Conservation (phyloP, 2,329 filamentous ascomycete species). For the Aureobasidium melanogenum region DNA sequence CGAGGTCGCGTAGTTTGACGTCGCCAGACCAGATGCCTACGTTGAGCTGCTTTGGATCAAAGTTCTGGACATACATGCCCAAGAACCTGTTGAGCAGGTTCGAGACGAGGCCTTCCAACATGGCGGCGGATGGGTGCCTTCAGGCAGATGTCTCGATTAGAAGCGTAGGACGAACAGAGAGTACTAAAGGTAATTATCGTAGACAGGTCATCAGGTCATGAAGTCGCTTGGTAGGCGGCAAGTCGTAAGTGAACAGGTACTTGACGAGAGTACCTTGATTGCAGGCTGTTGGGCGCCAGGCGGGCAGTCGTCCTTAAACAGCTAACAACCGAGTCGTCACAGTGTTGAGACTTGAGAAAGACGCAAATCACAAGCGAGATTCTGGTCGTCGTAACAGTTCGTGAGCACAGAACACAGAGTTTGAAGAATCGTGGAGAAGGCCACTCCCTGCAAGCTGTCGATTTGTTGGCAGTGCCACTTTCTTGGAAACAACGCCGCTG, state of each 20-base stretch:
- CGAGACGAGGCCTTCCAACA: slow-evolving; percentile 96
- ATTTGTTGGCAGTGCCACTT: neutral
- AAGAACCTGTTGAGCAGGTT: slow-evolving; percentile 97
- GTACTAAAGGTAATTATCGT: neutral
- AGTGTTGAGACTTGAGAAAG: neutral
- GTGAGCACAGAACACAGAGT: neutral
- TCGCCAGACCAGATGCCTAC: slow-evolving; percentile 99
- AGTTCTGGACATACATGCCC: slow-evolving; percentile 99
- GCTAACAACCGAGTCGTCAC: neutral
- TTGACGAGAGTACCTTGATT: neutral
- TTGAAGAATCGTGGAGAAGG: neutral
- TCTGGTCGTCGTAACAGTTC: neutral
- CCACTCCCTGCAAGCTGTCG: too few relatives aligned
- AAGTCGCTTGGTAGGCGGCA: neutral
- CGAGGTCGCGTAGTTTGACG: slow-evolving; percentile 86
- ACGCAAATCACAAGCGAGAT: neutral
- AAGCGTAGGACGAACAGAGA: neutral
- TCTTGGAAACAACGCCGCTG: slow-evolving; percentile 8
- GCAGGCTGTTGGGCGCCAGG: neutral
- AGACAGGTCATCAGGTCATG: slow-evolving; percentile 9
- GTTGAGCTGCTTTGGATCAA: slow-evolving; percentile 94
- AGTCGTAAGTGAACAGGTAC: neutral
- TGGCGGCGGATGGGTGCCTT: slow-evolving; percentile 57
- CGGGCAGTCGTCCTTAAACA: neutral
- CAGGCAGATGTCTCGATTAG: slow-evolving; percentile 45